These are phyloP conservation scores for Lactifluus hygrophoroides DNA, from an alignment of 768 basidiomycete genomes.

Conservation along the genomic window DNA sequence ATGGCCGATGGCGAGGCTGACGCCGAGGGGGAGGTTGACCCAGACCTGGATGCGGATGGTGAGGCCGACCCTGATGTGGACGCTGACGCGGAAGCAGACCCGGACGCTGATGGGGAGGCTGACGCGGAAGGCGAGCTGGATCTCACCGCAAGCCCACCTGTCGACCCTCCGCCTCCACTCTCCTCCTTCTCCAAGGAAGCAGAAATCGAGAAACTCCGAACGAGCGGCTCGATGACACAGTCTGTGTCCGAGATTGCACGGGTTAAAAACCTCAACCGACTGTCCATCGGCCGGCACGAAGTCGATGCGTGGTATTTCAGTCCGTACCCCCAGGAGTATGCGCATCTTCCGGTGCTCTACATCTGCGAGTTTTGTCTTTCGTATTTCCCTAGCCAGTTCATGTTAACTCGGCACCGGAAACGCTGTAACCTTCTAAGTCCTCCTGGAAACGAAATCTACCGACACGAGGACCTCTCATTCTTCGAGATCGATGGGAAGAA, in stretches of 20 bases:
- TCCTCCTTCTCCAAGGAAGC: constrained; percentile 89
- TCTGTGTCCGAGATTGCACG: constrained; percentile 95
- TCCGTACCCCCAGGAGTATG: constrained; percentile 97
- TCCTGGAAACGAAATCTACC: constrained; percentile 99
- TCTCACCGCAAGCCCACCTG: constrained; percentile 42
- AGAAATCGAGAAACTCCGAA: constrained; percentile 97
- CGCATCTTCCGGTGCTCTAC: constrained; percentile 89
- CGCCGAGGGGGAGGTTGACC: constrained; percentile 36
- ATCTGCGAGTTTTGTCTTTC: constrained; percentile 98
- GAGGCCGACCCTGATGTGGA: constrained; percentile 26
- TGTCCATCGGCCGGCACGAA: constrained; percentile 94
- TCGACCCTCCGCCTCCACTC: constrained; percentile 42
- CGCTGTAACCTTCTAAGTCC: constrained; percentile 91
- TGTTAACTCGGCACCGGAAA: constrained; percentile 84
- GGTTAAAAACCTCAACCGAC: constrained; percentile 94
- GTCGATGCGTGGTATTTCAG: constrained; percentile 99
- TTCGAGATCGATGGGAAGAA: constrained; percentile 98
- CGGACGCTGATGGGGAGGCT: constrained; percentile 53
- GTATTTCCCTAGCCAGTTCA: constrained; percentile 85
- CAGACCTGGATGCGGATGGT: constrained; percentile 31
- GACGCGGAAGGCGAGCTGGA: constrained; percentile 72
- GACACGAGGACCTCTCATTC: constrained; percentile 93
- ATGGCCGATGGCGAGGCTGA: constrained; percentile 56
- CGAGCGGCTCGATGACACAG: constrained; percentile 98
- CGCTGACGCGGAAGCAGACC: constrained; percentile 32